phyloP scores from a whole-genome alignment of 345 rosid genomes.

The Aegle marmelos region DNA sequence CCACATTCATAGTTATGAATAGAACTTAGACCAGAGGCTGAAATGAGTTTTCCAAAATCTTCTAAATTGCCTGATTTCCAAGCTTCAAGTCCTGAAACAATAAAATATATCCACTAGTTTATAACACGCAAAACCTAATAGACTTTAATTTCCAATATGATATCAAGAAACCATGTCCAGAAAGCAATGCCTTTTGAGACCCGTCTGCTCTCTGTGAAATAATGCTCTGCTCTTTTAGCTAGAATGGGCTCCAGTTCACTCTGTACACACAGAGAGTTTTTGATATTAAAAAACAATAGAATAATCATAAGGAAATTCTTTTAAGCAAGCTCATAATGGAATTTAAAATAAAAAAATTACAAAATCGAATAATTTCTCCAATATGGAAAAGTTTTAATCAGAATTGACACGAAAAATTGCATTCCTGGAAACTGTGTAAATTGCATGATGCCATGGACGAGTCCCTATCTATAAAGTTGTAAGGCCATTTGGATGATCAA shows the following conservation, averaged over 20 bases:
- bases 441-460: not conserved
- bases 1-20: slow-evolving; percentile 91
- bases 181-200: slow-evolving; percentile 60
- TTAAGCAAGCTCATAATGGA: not conserved
- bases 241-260: slow-evolving; percentile 45
- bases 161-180: not conserved
- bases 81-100: slow-evolving; percentile 67
- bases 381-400: not conserved
- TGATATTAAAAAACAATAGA: not conserved
- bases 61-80: slow-evolving; percentile 74
- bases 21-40: slow-evolving; percentile 91
- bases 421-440: not conserved
- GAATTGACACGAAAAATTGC: not conserved
- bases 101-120: not conserved
- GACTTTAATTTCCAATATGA: not conserved
- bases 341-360: not conserved
- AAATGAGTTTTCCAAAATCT: slow-evolving; percentile 72
- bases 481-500: not conserved
- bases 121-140: not conserved
- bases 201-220: slow-evolving; percentile 78
- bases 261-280: slow-evolving; percentile 32
- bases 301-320: not conserved
- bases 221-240: slow-evolving; percentile 88
- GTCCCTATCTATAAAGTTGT: not conserved
- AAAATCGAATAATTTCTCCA: not conserved